Evolutionary conservation across 306 rosid species (phyloP).

Genomic region (Citrullus mucosospermus): DNA sequence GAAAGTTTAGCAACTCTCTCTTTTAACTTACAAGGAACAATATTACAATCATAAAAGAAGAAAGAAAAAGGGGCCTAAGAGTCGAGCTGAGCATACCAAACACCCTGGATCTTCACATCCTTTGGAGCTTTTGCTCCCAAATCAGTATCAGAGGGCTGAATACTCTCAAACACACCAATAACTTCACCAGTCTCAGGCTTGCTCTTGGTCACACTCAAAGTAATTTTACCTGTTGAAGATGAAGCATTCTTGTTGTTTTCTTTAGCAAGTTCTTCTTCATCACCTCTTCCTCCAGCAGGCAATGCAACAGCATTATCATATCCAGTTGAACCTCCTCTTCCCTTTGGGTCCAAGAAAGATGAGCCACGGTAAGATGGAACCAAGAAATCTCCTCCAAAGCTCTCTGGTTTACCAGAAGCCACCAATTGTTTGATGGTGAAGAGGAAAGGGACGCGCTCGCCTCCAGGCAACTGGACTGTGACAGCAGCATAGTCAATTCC

Average conservation of each 20-base stretch:
- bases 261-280: slow-evolving; percentile 78
- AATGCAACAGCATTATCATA: slow-evolving; percentile 82
- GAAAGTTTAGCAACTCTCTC: neutral
- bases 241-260: slow-evolving; percentile 62
- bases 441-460: slow-evolving; percentile 95
- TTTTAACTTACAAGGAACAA: neutral
- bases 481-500: slow-evolving; percentile 91
- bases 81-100: slow-evolving; percentile 98
- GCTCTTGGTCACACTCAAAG: slow-evolving; percentile 63
- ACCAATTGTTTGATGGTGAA: slow-evolving; percentile 88
- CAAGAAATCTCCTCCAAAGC: slow-evolving; percentile 49
- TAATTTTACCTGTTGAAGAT: slow-evolving; percentile 74
- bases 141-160: slow-evolving; percentile 95
- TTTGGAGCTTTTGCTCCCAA: slow-evolving; percentile 92
- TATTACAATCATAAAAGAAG: neutral
- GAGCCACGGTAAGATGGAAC: slow-evolving; percentile 91
- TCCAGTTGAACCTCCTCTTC: slow-evolving; percentile 86
- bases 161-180: slow-evolving; percentile 83
- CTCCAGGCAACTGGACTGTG: slow-evolving; percentile 77
- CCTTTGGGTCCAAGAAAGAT: slow-evolving; percentile 99
- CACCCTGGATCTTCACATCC: slow-evolving; percentile 86
- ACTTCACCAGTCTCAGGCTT: slow-evolving; percentile 90
- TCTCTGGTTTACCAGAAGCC: slow-evolving; percentile 80
- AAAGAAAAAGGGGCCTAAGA: slow-evolving; percentile 18
- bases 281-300: slow-evolving; percentile 96